Evolutionary conservation across 2,329 filamentous ascomycete genomes (phyloP).

Genomic region (Pseudogymnoascus sp.): DNA sequence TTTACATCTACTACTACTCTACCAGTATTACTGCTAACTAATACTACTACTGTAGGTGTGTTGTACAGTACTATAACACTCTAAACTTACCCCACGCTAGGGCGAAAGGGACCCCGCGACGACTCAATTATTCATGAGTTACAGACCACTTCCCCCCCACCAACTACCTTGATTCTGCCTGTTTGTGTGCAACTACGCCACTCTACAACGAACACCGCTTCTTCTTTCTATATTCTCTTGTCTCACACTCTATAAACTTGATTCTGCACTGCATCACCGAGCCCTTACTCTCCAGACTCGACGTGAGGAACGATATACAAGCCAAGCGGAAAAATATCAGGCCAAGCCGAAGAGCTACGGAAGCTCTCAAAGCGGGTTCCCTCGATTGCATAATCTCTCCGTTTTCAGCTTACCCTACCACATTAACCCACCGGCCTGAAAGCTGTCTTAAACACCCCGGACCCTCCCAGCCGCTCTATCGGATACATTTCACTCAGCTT

Average conservation of each 20-base stretch:
- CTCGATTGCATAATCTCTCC: conserved; percentile 9
- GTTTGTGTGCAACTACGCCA: background rate
- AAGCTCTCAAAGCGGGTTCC: conserved; percentile 4
- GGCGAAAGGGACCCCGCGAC: conserved; percentile 4
- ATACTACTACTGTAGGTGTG: background rate
- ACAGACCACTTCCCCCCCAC: background rate
- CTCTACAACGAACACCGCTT: background rate
- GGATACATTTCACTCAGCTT: background rate
- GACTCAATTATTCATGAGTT: conserved; percentile 8
- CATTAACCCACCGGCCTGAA: background rate
- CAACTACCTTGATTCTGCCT: background rate
- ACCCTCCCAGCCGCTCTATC: conserved; percentile 18
- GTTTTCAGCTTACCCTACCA: background rate
- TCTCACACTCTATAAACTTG: background rate
- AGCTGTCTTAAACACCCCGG: conserved; percentile 18
- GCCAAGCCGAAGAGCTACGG: background rate
- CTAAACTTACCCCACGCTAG: conserved; percentile 5
- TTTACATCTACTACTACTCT: background rate
- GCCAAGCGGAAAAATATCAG: background rate
- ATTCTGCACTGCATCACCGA: background rate
- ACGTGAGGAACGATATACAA: background rate
- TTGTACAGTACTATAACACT: background rate
- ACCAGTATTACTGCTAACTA: too few species aligned
- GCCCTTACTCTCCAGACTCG: background rate
- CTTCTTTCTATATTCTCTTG: background rate